Conservation (phyloP, 2,329 filamentous ascomycete species). For the Venturia asperata region DNA sequence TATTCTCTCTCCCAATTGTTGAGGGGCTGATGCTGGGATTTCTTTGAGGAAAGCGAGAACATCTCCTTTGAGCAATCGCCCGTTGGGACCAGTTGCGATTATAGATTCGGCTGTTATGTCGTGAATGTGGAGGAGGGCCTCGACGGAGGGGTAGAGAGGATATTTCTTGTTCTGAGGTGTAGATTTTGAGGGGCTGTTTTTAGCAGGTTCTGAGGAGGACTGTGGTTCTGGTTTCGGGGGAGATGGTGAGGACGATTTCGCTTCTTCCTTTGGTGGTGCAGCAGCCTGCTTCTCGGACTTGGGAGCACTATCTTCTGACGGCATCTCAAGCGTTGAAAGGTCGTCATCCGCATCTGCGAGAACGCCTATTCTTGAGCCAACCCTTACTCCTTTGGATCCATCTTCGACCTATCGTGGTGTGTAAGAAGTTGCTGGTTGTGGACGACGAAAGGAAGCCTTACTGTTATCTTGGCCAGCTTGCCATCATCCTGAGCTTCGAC, state of each 20-base stretch:
- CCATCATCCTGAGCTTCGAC: slow-evolving; percentile 90
- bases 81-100: slow-evolving; percentile 77
- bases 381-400: slow-evolving; percentile 68
- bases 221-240: background rate
- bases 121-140: slow-evolving; percentile 71
- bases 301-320: slow-evolving; percentile 54
- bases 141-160: slow-evolving; percentile 75
- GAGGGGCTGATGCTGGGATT: slow-evolving; percentile 65
- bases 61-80: slow-evolving; percentile 89
- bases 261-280: slow-evolving; percentile 24
- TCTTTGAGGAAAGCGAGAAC: slow-evolving; percentile 81
- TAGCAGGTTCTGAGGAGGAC: background rate
- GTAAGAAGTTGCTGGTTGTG: slow-evolving; percentile 21
- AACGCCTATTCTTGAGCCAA: slow-evolving; percentile 75
- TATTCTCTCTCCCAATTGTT: slow-evolving; percentile 62
- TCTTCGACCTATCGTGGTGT: slow-evolving; percentile 47
- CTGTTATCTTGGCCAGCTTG: slow-evolving; percentile 73
- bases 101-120: slow-evolving; percentile 73
- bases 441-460: slow-evolving; percentile 24
- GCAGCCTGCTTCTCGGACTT: slow-evolving; percentile 30
- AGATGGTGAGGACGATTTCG: slow-evolving; percentile 20
- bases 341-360: slow-evolving; percentile 78
- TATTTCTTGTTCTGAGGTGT: slow-evolving; percentile 51
- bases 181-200: background rate
- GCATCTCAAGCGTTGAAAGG: slow-evolving; percentile 64